Base-by-base conservation (phyloP, 2,329 filamentous ascomycete species). In the Ophiostoma populinum region DNA sequence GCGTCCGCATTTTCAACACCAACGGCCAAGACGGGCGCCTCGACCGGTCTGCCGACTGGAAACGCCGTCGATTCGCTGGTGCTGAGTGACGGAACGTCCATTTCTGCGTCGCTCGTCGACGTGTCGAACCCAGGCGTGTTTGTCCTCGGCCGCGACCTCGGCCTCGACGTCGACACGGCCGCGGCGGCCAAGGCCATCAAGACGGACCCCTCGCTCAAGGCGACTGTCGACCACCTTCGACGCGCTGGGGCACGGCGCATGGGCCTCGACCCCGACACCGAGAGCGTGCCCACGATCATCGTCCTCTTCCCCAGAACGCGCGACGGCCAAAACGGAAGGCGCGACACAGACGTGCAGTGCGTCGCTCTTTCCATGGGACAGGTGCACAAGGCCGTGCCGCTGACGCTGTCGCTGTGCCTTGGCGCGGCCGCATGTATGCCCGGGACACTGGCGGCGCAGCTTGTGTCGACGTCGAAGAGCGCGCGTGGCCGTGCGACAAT, bases 1-100 rank as follows among this genome's bases (percentile, higher is more conserved):
- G 56, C 1, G 64, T 82, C 10, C 58, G 65, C 36, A 70, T 82
- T 24, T 61, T 65, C 46, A 83, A 85, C 49, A 81, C 75, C 2
- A 83, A 83, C 45, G 1, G 54, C 58, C 7, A 54, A 53, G 43
- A 61, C 59, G 4, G 58, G 58, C 7, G 46, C 41, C 5, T 45
- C 50, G 1, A 30, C 25, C n/a, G 41, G 41, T 6, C 40, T 62
- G 21, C 58, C 58, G 2, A 61, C 58, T 6, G 57, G 56, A 2
- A 49, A 46, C 13, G 26, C 49, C 2, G 45, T 53, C 4, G 56
- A 61, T 34, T 24, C 36, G 1, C 40, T 61, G 15, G 34, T 36
- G 1, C 43, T 55, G 9, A 42, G 43, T 10, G 17, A 24, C 5
- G 31, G 36, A 4, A 50, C 50, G 32, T 49, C 48, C 5, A 46